phyloP scores from a whole-genome alignment of 352 stramenopile species.

The Aphanomyces euteiches region DNA sequence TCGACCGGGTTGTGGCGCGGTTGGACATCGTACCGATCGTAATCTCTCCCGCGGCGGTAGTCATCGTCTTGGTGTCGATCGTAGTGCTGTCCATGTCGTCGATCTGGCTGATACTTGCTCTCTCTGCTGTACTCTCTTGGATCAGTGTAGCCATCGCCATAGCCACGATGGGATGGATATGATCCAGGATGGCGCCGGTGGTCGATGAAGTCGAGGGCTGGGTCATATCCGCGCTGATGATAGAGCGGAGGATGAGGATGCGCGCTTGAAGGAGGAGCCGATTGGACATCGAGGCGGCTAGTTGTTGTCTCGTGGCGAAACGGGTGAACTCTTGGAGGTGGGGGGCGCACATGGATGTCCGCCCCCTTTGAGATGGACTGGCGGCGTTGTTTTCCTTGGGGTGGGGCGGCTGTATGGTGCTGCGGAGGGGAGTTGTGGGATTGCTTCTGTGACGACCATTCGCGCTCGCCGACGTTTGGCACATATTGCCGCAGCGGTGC shows the following conservation, averaged over 20 bases:
- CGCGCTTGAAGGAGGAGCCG: neutral
- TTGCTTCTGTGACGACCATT: neutral
- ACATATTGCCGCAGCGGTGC: neutral
- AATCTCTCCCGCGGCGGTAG: neutral
- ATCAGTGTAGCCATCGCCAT: neutral
- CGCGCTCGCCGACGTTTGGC: neutral
- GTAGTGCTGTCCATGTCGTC: neutral
- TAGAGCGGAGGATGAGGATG: neutral
- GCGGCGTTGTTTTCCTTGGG: too few species aligned
- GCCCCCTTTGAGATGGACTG: too few species aligned
- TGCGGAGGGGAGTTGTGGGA: too few species aligned
- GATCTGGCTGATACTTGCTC: neutral
- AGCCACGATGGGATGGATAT: neutral
- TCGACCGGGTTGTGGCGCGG: neutral
- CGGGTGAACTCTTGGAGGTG: neutral
- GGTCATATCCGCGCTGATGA: neutral
- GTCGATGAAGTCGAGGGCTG: conserved; percentile 12
- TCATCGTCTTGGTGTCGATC: neutral
- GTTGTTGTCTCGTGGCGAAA: conserved; percentile 1
- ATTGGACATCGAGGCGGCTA: neutral
- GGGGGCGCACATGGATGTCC: neutral
- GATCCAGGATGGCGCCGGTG: neutral
- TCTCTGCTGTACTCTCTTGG: neutral
- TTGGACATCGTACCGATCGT: neutral
- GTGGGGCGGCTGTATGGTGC: too few species aligned